These are phyloP conservation scores for Cryomyces minteri DNA, from an alignment of 495 filamentous ascomycete species.

Conservation along the genomic window DNA sequence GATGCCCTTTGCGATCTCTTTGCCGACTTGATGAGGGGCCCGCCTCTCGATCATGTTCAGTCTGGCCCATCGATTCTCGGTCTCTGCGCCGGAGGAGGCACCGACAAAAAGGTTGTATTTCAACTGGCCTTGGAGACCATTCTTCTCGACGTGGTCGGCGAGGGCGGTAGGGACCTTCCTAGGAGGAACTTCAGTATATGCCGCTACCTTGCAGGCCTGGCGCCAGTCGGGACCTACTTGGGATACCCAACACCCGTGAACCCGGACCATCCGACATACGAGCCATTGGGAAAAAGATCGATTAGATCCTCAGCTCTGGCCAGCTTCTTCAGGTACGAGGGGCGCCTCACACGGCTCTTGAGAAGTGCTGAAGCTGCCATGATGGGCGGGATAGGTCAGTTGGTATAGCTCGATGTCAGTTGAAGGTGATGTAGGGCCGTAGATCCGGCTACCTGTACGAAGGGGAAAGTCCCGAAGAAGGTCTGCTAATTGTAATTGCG, in stretches of 20 bases:
- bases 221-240: conserved; percentile 34
- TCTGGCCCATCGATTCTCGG: conserved; percentile 75
- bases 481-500: no score
- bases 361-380: conserved; percentile 46
- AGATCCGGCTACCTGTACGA: no score
- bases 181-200: conserved; percentile 6
- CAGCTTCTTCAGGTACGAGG: conserved; percentile 64
- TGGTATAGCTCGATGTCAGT: no score
- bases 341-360: conserved; percentile 53
- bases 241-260: conserved; percentile 88
- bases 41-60: conserved; percentile 82
- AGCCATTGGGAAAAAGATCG: conserved; percentile 59
- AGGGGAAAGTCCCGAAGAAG: no score
- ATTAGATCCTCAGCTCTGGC: conserved; percentile 64
- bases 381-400: no score
- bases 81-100: conserved; percentile 75
- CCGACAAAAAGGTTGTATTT: conserved; percentile 80
- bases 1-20: conserved; percentile 79
- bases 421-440: no score
- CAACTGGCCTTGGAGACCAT: conserved; percentile 64
- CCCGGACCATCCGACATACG: conserved; percentile 73
- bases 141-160: conserved; percentile 81
- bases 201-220: background rate
- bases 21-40: conserved; percentile 77
- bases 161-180: conserved; percentile 73